Evolutionary conservation across 192 early-diverging fungal species (phyloP).

Genomic region (Coemansia sp.): DNA sequence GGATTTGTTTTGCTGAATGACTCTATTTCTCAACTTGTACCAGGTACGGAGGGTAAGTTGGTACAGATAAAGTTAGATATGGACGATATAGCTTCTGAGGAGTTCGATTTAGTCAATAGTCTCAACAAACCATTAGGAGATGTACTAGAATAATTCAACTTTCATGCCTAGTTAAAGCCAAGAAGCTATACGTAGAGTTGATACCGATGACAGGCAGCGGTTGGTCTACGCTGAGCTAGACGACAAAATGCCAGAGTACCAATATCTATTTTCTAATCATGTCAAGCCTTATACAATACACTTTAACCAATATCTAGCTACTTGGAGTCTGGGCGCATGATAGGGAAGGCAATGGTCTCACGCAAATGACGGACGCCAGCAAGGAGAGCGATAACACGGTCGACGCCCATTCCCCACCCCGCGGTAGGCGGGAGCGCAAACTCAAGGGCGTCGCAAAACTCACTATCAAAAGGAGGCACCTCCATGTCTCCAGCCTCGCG

Average conservation of each 20-base stretch:
- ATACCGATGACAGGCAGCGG: background rate
- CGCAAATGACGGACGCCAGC: slow-evolving; percentile 69
- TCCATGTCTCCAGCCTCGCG: slow-evolving; percentile 74
- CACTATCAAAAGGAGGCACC: slow-evolving; percentile 70
- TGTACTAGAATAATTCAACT: background rate
- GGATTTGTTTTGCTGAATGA: background rate
- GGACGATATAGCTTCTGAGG: background rate
- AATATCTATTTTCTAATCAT: background rate
- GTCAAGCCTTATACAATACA: background rate
- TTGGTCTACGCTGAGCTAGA: background rate
- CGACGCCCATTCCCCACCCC: slow-evolving; percentile 91
- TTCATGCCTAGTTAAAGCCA: background rate
- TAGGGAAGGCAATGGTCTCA: slow-evolving; percentile 83
- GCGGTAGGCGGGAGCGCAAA: slow-evolving; percentile 87
- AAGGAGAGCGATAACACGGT: slow-evolving; percentile 76
- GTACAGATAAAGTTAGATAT: background rate
- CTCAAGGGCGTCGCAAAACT: slow-evolving; percentile 78
- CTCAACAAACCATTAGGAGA: background rate
- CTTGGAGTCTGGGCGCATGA: slow-evolving; percentile 42
- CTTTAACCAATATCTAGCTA: background rate
- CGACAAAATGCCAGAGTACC: background rate
- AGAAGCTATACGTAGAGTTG: background rate
- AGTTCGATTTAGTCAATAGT: background rate
- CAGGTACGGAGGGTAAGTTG: background rate
- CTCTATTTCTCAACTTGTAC: background rate